These are phyloP conservation scores for Carallia pectinifolia DNA, from an alignment of 345 rosid species.

Conservation along the genomic window DNA sequence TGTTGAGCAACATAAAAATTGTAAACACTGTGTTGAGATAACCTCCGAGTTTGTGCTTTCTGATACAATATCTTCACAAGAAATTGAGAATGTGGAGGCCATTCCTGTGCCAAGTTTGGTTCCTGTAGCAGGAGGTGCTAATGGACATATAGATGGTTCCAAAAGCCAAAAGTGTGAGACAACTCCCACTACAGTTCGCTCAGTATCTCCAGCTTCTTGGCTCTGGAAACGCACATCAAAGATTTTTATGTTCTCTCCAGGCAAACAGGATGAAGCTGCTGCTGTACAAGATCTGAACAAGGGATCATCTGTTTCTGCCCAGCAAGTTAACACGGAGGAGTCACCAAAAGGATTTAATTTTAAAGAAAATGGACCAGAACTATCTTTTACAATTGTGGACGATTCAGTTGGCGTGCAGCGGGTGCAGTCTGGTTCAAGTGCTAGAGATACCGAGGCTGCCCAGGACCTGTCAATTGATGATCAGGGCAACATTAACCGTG, in stretches of 20 bases:
- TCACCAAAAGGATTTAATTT: constrained; percentile 34
- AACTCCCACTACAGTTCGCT: constrained; percentile 36
- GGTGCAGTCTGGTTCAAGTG: constrained; percentile 42
- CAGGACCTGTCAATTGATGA: constrained; percentile 43
- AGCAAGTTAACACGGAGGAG: constrained; percentile 35
- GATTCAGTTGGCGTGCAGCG: constrained; percentile 44
- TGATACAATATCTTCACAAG: constrained; percentile 50
- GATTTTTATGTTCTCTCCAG: constrained; percentile 70
- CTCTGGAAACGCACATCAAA: constrained; percentile 78
- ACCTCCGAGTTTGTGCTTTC: constrained; percentile 70
- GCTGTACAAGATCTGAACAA: constrained; percentile 34
- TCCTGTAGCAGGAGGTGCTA: constrained; percentile 28
- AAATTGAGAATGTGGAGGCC: constrained; percentile 53
- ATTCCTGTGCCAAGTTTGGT: constrained; percentile 42
- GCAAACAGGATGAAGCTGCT: constrained; percentile 48
- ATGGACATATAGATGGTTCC: constrained; percentile 22
- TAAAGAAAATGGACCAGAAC: constrained; percentile 38
- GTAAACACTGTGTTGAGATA: constrained; percentile 68
- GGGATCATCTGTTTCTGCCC: constrained; percentile 26
- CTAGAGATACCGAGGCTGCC: constrained; percentile 42
- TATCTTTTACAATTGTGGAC: constrained; percentile 36
- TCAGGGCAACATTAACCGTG: constrained; percentile 52
- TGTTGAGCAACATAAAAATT: constrained; percentile 65
- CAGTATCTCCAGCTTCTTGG: constrained; percentile 62
- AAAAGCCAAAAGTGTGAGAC: constrained; percentile 31